Evolutionary conservation across 1,284 basidiomycete species (phyloP).

Genomic region (Microbotryum intermedium): DNA sequence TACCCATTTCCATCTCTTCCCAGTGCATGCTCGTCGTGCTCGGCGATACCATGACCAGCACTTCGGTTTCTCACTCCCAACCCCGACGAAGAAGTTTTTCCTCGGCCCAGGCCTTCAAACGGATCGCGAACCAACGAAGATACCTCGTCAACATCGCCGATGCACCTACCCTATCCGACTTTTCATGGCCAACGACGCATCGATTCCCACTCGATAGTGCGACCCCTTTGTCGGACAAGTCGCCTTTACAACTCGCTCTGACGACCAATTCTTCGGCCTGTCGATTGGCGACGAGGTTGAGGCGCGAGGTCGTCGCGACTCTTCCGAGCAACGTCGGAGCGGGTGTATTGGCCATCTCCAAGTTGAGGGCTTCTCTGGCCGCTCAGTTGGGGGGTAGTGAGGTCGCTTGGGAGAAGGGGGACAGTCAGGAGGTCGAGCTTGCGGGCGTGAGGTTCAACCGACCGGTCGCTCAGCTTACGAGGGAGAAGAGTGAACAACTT

Average conservation of each 20-base stretch:
- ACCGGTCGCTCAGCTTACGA: constrained; percentile 58
- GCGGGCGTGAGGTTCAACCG: constrained; percentile 56
- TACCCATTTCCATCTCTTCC: too few species aligned
- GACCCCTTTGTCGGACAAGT: constrained; percentile 31
- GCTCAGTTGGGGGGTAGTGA: constrained; percentile 31
- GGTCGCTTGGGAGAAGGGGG: constrained; percentile 46
- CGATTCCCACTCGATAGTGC: constrained; percentile 50
- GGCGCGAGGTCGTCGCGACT: constrained; percentile 68
- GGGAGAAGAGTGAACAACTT: constrained; percentile 16
- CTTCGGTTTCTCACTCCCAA: neutral
- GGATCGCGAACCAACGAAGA: constrained; percentile 49
- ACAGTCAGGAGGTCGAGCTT: constrained; percentile 46
- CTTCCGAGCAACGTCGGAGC: constrained; percentile 66
- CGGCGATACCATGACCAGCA: constrained; percentile 19
- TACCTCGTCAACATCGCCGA: constrained; percentile 83
- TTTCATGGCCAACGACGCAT: constrained; percentile 77
- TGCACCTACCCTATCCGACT: constrained; percentile 77
- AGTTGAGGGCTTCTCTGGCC: constrained; percentile 55
- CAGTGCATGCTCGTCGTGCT: constrained; percentile 18
- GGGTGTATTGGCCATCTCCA: constrained; percentile 48
- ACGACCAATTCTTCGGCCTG: constrained; percentile 91
- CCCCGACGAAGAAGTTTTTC: neutral
- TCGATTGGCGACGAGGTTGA: constrained; percentile 68
- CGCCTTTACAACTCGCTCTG: constrained; percentile 69
- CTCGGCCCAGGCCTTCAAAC: constrained; percentile 43